Base-by-base conservation (phyloP, 176 grass and related monocot genomes). In the Aegilops bicornis region DNA sequence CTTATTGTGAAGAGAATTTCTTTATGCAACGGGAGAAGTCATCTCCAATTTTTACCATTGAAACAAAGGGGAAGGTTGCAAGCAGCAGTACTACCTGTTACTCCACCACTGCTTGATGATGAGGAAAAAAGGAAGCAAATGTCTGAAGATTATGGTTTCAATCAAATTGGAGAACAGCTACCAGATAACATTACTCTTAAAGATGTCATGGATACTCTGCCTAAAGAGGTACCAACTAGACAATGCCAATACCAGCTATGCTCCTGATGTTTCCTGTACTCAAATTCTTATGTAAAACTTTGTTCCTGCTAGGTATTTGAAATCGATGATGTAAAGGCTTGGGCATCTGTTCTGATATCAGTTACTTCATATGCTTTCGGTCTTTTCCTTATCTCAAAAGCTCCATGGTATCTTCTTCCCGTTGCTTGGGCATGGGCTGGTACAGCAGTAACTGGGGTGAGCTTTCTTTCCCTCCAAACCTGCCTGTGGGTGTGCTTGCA, bases 371-470 rank as follows among this genome's bases (percentile, higher is more conserved):
- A 94, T 87, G 92, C 90, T 63, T 58, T 98, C 64, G 96, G 96
- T 70, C 85, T 98, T 79, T 87, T 96, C 73, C 81, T 96, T 24
- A 92, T 96, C 75, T 82, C 92, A 85, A 98, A 96, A 90, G 65
- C 88, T 90, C 93, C 93, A 48, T 98, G 92, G 92, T 94, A 96
- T 86, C 83, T 98, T 77, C 96, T 98, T 91, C 93, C 96, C 32
- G 61, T 98, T 42, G 93, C 93, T 62, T 98, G 96, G 96, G 93
- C 96, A 83, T 98, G 96, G 96, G 86, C 96, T 91, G 93, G 96
- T 88, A 98, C 96, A 64, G 96, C 96, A 54, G 79, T 86, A 35
- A 98, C 96, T 5, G 93, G 96, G 91, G 96, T 98, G 81, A 88
- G 88, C 75, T 84, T 40, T 36, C 24, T 84, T 59, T 36, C 37